These are phyloP conservation scores for Leptographium galeiforme DNA, from an alignment of 2,329 filamentous ascomycete species.

Conservation along the genomic window DNA sequence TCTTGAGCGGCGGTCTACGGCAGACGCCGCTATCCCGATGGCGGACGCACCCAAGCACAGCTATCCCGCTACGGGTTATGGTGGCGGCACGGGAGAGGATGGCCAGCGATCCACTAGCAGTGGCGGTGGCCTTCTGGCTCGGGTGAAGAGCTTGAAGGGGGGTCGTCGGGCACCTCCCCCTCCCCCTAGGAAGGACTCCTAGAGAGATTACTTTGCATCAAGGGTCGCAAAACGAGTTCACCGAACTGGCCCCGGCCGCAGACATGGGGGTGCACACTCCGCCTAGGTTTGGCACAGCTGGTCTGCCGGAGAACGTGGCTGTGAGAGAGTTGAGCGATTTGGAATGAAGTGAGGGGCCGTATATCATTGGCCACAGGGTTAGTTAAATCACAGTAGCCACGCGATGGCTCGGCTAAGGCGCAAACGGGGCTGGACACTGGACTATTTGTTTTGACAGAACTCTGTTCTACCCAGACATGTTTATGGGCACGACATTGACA, in stretches of 20 bases:
- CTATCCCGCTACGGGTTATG: not conserved
- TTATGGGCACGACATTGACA: not conserved
- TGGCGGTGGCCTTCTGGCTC: conserved; percentile 57
- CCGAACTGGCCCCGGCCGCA: not conserved
- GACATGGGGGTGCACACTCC: not conserved
- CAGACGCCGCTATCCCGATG: conserved; percentile 29
- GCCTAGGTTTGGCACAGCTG: not conserved
- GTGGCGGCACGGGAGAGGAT: not conserved
- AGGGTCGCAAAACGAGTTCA: not conserved
- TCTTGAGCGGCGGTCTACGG: conserved; percentile 53
- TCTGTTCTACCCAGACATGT: not conserved
- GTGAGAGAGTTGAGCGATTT: not conserved
- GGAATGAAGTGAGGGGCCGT: not conserved
- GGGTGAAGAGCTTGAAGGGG: conserved; percentile 74
- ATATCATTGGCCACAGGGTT: not conserved
- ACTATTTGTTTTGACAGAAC: not conserved
- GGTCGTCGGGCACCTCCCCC: conserved; percentile 34
- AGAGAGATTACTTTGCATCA: conserved; percentile 9
- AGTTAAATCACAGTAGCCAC: not conserved
- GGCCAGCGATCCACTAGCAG: conserved; percentile 11
- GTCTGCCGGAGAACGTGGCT: not conserved
- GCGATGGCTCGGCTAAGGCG: not conserved
- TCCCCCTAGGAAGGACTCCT: conserved; percentile 11
- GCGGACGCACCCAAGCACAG: not conserved
- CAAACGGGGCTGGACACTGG: not conserved